Base-by-base conservation (phyloP, 2,329 filamentous ascomycete species). In the Emydomyces testavorans region DNA sequence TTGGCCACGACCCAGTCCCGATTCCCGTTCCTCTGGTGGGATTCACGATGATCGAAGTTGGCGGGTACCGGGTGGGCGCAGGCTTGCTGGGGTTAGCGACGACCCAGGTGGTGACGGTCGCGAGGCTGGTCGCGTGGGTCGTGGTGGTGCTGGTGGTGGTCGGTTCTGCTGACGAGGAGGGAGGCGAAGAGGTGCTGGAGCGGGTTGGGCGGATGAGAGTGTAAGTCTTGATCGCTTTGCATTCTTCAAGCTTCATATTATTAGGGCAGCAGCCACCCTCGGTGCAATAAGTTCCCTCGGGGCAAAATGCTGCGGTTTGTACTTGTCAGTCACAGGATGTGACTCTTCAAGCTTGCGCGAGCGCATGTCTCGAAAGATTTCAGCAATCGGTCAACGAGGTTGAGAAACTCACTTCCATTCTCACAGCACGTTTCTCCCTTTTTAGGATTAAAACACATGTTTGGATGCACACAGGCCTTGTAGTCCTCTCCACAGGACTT, bases 321-420 rank as follows among this genome's bases (percentile, higher is more conserved):
- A 21, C 2, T 20, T 16, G 15, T n/a, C n/a, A 10, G 16, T 21
- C 41, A 26, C 4, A 26, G n/a, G 10, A 11, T 31, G 10, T 31
- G 10, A 10, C 11, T n/a, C n/a, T n/a, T n/a, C n/a, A n/a, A n/a
- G n/a, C n/a, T n/a, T n/a, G n/a, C n/a, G n/a, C n/a, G n/a, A n/a
- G n/a, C n/a, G n/a, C n/a, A n/a, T n/a, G n/a, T n/a, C n/a, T n/a
- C n/a, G n/a, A 10, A 10, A 31, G n/a, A 31, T 10, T 4, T 8
- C 10, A 31, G 4, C 3, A 11, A 31, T 31, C 6, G 26, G 26
- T 6, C 26, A 29, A 8, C 11, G 3, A 10, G 29, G 3, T 13
- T 11, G 18, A n/a, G n/a, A 40, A 2, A 48, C 49, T 42, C 34
- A 51, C 49, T 48, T 48, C 49, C 49, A 24, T 51, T 45, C 28